phyloP scores from a whole-genome alignment of 305 asterid genomes.

The Coffea humblotiana region DNA sequence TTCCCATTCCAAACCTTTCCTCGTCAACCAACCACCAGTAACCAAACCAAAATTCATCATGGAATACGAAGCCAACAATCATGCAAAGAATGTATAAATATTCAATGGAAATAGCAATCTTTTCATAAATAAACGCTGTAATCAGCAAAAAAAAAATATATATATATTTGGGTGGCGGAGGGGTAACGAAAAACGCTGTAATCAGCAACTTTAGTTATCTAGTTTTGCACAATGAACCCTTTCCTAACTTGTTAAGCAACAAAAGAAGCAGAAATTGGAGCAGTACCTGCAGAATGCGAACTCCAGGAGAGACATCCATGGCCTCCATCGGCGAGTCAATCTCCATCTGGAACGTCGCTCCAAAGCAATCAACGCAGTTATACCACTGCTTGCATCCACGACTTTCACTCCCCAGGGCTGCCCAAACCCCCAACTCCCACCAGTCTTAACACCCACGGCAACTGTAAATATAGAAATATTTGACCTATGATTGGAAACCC shows the following conservation, averaged over 20 bases:
- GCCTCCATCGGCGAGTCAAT: slow-evolving; percentile 55
- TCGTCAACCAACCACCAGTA: not conserved
- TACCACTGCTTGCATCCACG: slow-evolving; percentile 37
- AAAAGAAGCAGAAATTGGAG: not conserved
- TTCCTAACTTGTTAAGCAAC: not conserved
- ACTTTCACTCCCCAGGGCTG: slow-evolving; percentile 62
- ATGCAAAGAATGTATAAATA: not conserved
- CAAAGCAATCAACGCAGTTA: slow-evolving; percentile 53
- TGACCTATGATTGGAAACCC: too few relatives aligned
- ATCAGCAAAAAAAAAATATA: not conserved
- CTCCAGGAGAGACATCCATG: slow-evolving; percentile 37
- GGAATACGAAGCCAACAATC: not conserved
- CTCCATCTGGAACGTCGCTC: slow-evolving; percentile 57
- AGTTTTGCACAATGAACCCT: not conserved
- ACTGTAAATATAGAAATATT: slow-evolving; percentile 16
- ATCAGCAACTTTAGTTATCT: not conserved
- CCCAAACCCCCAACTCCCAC: not conserved
- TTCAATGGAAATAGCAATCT: not conserved
- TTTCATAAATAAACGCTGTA: not conserved
- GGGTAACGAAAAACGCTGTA: not conserved
- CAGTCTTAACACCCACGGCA: slow-evolving; percentile 25
- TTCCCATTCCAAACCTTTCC: not conserved
- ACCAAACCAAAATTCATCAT: not conserved
- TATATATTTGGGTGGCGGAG: too few relatives aligned
- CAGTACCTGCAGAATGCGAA: slow-evolving; percentile 21